A percentile compares a stretch with the other conserved stretches of the same genome.
Conservation (phyloP, 2,329 filamentous ascomycete species). For the Scedosporium minutisporum region DNA sequence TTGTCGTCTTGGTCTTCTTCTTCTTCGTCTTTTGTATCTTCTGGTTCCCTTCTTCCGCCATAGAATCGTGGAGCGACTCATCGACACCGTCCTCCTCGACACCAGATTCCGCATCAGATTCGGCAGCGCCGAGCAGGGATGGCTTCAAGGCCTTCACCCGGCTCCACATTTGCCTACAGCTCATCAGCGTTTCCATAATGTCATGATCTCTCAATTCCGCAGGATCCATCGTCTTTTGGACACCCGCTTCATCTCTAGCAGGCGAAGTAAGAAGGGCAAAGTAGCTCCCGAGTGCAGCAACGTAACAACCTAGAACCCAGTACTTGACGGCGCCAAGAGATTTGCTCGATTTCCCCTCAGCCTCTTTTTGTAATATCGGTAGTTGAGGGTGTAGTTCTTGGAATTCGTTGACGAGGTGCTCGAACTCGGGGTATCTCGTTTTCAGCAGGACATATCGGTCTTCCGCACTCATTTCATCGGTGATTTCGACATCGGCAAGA, state of each 20-base stretch:
- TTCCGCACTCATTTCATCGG: constrained; percentile 64
- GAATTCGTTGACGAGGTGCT: constrained; percentile 74
- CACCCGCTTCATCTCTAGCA: constrained; percentile 45
- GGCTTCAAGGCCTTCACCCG: constrained; percentile 57
- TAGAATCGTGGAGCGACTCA: constrained; percentile 13
- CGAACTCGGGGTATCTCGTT: constrained; percentile 83
- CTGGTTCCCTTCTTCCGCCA: constrained; percentile 19
- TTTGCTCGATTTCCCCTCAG: constrained; percentile 39
- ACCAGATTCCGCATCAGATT: constrained; percentile 19
- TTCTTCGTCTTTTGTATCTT: constrained; percentile 18
- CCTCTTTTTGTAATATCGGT: constrained; percentile 45
- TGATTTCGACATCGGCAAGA: constrained; percentile 74
- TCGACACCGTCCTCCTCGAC: constrained; percentile 16
- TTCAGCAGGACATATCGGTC: constrained; percentile 69
- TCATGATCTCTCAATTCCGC: constrained; percentile 80
- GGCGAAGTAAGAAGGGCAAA: constrained; percentile 87
- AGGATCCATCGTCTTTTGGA: constrained; percentile 55
- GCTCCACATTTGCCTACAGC: constrained; percentile 73
- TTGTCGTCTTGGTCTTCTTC: constrained; percentile 24
- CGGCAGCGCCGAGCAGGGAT: constrained; percentile 25
- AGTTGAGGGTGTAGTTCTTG: constrained; percentile 60
- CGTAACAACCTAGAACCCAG: constrained; percentile 73
- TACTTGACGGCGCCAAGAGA: constrained; percentile 62
- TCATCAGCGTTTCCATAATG: constrained; percentile 76
- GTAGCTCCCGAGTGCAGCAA: constrained; percentile 83